Evolutionary conservation across 139 green algal species (phyloP), one percentile per base, ranked within the genome.

Genomic region (Chlorella sp.): DNA sequence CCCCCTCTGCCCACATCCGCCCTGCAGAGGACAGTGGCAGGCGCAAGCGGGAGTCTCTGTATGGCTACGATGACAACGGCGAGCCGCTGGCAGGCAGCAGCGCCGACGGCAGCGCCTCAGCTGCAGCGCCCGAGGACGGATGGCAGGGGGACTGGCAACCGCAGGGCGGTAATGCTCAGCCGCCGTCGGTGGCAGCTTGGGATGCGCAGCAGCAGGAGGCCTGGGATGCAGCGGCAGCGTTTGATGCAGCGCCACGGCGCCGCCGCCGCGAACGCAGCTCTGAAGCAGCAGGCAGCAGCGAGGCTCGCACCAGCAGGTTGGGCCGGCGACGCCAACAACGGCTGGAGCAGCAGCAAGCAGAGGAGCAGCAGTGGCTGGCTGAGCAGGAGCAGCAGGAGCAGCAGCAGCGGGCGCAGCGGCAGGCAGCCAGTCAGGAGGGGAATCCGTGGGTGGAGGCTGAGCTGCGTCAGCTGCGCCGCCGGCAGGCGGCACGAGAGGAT

Each of bases 41-140:
- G 55, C 78, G 84, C 30, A 88, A 81, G 30, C 63, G 73, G 30
- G 84, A 88, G 38, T 83, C 86, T 1, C 6, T 89, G 15, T 89
- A 84, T 12, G 78, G 81, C 64, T 57, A 79, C 74, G 63, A 80
- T 44, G 86, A 87, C 21, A 69, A 57, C 23, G 57, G 56, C 15
- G 69, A 86, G 56, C 38, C 70, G 5, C 44, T 23, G 13, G 72
- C 12, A 12, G 72, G 28, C 28, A n/a, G 25, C 26, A 25, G 62
- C 38, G 16, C 62, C 75, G n/a, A 5, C 32, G 55, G 12, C 21
- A 82, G 23, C 34, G 18, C 56, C 17, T 34, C 5, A 38, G 56
- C 21, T 9, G n/a, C 44, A 9, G 44, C 44, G 9, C 44, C 44
- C 6, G 44, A 9, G 6, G 28, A 44, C 32, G 60, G 2, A 23